phyloP scores from a whole-genome alignment of 345 rosid species.

The Lepidium aucheri region DNA sequence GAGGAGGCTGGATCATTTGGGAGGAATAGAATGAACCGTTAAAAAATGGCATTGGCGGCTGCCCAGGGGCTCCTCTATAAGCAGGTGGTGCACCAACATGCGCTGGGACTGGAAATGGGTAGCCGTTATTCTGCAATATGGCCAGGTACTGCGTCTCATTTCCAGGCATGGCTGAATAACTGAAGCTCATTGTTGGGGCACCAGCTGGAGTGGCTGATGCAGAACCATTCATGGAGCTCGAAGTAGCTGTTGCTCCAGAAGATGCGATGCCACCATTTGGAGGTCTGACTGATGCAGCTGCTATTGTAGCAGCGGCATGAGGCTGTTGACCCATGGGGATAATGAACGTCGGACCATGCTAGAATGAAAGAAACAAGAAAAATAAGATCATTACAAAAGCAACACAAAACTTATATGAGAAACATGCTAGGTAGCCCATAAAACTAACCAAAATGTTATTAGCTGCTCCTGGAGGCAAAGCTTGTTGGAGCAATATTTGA shows the following conservation, averaged over 20 bases:
- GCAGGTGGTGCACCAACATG: constrained; percentile 73
- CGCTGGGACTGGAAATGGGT: constrained; percentile 76
- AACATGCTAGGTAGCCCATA: background rate
- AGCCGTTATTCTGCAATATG: constrained; percentile 71
- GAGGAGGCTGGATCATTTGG: constrained; percentile 76
- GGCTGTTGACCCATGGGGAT: constrained; percentile 90
- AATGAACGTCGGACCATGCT: constrained; percentile 80
- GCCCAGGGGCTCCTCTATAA: constrained; percentile 68
- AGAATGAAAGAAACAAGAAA: constrained; percentile 17
- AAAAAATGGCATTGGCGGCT: constrained; percentile 68
- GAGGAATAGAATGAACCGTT: constrained; percentile 86
- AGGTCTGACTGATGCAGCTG: constrained; percentile 61
- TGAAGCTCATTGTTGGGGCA: constrained; percentile 71
- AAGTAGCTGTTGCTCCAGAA: constrained; percentile 32
- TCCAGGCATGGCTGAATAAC: constrained; percentile 67
- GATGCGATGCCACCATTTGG: constrained; percentile 37
- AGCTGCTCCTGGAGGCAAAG: constrained; percentile 71
- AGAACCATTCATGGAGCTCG: constrained; percentile 41
- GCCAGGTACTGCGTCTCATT: constrained; percentile 91
- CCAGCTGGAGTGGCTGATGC: constrained; percentile 54
- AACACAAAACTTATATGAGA: background rate
- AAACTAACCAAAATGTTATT: constrained; percentile 64
- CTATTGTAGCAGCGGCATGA: constrained; percentile 58
- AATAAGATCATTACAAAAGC: background rate
- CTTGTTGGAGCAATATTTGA: constrained; percentile 77